Evolutionary conservation across 257 asterid genomes (phyloP).

Genomic region (Nicotiana obtusifolia): DNA sequence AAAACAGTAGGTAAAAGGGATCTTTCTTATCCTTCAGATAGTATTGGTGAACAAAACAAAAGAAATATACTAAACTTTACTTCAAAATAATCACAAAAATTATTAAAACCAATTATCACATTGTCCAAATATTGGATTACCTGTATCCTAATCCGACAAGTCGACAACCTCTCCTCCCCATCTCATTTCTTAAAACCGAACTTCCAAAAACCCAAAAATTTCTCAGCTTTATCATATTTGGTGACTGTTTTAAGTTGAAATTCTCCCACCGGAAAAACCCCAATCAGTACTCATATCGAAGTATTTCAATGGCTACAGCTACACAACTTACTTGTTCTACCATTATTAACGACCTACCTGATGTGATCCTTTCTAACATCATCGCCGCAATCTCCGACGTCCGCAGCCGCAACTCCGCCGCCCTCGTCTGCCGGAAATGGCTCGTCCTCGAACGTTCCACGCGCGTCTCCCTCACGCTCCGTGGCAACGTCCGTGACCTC

Average conservation of each 20-base stretch:
- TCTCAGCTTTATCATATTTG: not conserved
- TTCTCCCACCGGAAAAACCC: not conserved
- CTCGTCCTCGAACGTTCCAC: conserved; percentile 57
- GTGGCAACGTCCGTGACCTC: conserved; percentile 71
- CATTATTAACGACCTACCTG: conserved; percentile 60
- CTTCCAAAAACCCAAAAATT: not conserved
- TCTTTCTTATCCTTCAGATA: no score
- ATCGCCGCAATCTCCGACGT: conserved; percentile 62
- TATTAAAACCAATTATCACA: not conserved
- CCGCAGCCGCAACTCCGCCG: conserved; percentile 76
- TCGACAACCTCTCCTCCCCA: not conserved
- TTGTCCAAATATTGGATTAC: not conserved
- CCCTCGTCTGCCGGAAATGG: conserved; percentile 74
- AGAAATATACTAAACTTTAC: no score
- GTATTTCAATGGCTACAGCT: not conserved
- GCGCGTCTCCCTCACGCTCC: conserved; percentile 72
- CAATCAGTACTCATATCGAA: not conserved
- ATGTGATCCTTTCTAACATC: conserved; percentile 59
- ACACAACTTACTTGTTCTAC: conserved; percentile 21
- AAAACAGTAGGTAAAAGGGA: no score
- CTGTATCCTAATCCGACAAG: no score
- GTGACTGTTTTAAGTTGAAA: not conserved
- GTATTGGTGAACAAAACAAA: no score
- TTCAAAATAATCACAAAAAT: no score
- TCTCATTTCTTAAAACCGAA: not conserved